Evolutionary conservation across 139 green algal species (phyloP).

Genomic region (Chlorella sp.): DNA sequence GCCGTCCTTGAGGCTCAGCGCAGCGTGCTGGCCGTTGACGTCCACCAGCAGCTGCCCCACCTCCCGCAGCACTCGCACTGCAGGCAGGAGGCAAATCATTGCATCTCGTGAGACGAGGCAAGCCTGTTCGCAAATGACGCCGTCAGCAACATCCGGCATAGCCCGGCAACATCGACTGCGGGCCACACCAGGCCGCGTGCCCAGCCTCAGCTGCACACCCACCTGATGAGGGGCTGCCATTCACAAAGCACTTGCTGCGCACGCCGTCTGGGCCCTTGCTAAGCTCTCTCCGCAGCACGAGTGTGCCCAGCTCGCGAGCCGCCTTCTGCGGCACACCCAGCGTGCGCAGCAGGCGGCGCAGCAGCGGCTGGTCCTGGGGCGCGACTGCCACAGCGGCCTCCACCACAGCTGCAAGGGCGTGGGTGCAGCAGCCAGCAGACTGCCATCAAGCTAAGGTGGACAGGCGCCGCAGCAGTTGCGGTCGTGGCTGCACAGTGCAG

Average conservation of each 20-base stretch:
- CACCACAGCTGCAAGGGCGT: constrained; percentile 67
- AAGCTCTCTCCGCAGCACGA: constrained; percentile 54
- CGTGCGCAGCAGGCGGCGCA: constrained; percentile 43
- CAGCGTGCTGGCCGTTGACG: constrained; percentile 87
- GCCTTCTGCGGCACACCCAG: constrained; percentile 36
- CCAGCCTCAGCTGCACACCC: neutral
- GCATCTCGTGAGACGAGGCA: too few relatives aligned
- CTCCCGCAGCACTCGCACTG: constrained; percentile 78
- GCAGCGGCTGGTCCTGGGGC: neutral
- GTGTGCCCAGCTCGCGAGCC: neutral
- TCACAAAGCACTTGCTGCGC: constrained; percentile 77
- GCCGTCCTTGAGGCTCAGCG: constrained; percentile 53
- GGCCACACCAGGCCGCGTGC: too few relatives aligned
- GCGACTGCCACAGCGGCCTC: constrained; percentile 65
- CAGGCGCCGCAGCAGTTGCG: too few relatives aligned
- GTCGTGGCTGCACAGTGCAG: neutral
- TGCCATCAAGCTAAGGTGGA: too few relatives aligned
- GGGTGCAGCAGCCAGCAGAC: constrained; percentile 52
- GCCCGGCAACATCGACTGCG: too few relatives aligned
- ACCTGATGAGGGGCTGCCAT: constrained; percentile 68
- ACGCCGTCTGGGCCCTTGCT: constrained; percentile 24
- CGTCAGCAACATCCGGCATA: too few relatives aligned
- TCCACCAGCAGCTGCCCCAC: constrained; percentile 83
- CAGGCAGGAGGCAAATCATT: neutral
- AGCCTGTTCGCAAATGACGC: too few relatives aligned